Conservation (phyloP, 1,139 yeast species). For the Saccharomyces pastorianus region DNA sequence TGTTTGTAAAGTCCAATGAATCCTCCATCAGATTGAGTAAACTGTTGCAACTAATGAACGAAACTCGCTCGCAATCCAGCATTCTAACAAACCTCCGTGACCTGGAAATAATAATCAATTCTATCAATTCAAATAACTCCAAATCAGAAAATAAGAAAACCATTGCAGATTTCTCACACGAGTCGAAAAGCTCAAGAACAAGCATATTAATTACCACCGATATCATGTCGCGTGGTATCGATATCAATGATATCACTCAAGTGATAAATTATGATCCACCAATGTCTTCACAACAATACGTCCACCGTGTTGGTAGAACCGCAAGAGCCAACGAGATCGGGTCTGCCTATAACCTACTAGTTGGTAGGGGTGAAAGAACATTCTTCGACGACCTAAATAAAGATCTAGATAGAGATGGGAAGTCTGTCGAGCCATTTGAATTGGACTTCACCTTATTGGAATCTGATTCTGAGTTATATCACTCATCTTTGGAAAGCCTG, state of each 20-base stretch:
- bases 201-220: slow-evolving; percentile 78
- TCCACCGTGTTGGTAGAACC: slow-evolving; percentile 93
- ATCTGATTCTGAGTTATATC: not conserved
- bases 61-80: slow-evolving; percentile 10
- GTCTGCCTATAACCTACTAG: slow-evolving; percentile 56
- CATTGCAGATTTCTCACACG: slow-evolving; percentile 46
- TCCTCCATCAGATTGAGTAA: slow-evolving; percentile 69
- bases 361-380: slow-evolving; percentile 68
- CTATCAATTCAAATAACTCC: slow-evolving; percentile 46
- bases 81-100: slow-evolving; percentile 15
- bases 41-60: slow-evolving; percentile 44
- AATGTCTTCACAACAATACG: slow-evolving; percentile 78
- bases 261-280: slow-evolving; percentile 94
- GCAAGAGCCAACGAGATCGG: slow-evolving; percentile 86
- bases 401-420: slow-evolving; percentile 12
- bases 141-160: slow-evolving; percentile 40
- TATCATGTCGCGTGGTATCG: slow-evolving; percentile 90
- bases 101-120: slow-evolving; percentile 17
- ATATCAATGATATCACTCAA: slow-evolving; percentile 58
- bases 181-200: slow-evolving; percentile 27
- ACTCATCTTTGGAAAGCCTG: not conserved
- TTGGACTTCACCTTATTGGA: not conserved
- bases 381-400: slow-evolving; percentile 34
- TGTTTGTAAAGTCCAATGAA: slow-evolving; percentile 84
- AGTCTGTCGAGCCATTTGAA: not conserved